Percentiles rank a stretch among this genome's conserved stretches.
These are phyloP conservation scores for Serendipita sp. DNA, from an alignment of 768 basidiomycete species.

Conservation along the genomic window DNA sequence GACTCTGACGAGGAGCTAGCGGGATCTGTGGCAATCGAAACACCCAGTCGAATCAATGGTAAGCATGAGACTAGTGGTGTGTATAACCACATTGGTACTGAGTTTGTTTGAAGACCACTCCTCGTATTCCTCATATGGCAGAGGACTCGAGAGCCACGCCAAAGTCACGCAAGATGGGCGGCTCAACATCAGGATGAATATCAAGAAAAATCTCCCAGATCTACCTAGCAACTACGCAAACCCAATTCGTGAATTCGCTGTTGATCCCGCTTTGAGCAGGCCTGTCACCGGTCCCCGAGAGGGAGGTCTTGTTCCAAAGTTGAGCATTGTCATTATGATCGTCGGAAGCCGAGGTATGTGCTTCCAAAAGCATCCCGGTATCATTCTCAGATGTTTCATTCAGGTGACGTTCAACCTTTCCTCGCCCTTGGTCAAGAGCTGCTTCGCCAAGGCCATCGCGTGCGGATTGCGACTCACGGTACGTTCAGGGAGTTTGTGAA, in stretches of 20 bases:
- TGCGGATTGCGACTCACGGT: conserved; percentile 46
- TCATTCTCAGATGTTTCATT: not conserved
- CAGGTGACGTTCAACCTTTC: conserved; percentile 53
- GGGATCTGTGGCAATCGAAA: not conserved
- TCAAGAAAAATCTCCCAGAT: conserved; percentile 35
- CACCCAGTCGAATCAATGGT: too few species aligned
- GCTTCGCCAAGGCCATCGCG: conserved; percentile 35
- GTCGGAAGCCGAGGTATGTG: conserved; percentile 44
- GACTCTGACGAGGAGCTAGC: not conserved
- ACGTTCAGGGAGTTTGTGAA: conserved; percentile 41
- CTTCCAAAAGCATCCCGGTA: not conserved
- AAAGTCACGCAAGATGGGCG: conserved; percentile 30
- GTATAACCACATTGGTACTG: too few species aligned
- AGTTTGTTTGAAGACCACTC: not conserved
- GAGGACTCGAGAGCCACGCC: conserved; percentile 29
- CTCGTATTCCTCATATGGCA: conserved; percentile 15
- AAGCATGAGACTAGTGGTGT: too few species aligned
- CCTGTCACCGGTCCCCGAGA: not conserved
- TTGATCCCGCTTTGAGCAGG: conserved; percentile 20
- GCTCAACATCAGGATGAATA: conserved; percentile 31
- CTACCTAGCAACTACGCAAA: conserved; percentile 30
- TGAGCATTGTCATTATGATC: conserved; percentile 52
- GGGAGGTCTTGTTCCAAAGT: conserved; percentile 12
- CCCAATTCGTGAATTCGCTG: conserved; percentile 34
- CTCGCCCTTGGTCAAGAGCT: conserved; percentile 39